phyloP scores from a whole-genome alignment of 2,329 filamentous ascomycete genomes.

The Pseudonectria buxi region DNA sequence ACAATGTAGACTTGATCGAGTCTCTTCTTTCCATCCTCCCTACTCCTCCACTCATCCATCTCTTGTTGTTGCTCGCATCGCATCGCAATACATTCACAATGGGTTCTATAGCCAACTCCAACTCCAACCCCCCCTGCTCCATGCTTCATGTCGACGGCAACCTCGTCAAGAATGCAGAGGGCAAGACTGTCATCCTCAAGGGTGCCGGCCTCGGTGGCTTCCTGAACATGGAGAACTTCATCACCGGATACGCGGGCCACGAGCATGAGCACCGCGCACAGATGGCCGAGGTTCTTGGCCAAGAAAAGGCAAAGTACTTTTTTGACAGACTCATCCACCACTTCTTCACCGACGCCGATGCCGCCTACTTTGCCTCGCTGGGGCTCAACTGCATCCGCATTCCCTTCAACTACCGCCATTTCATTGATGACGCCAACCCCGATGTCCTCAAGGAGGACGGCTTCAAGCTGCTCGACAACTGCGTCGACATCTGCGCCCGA shows the following conservation, averaged over 20 bases:
- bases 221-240: constrained; percentile 53
- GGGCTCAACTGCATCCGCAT: constrained; percentile 53
- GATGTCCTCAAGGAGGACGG: constrained; percentile 39
- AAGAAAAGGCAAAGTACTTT: constrained; percentile 53
- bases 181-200: constrained; percentile 38
- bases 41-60: neutral
- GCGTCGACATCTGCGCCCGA: constrained; percentile 38
- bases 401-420: constrained; percentile 55
- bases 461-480: constrained; percentile 42
- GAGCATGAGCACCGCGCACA: constrained; percentile 49
- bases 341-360: constrained; percentile 54
- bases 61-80: constrained; percentile 1
- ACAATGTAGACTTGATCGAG: no score
- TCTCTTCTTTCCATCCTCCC: constrained; percentile 5
- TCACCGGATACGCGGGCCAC: constrained; percentile 54
- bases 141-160: constrained; percentile 26
- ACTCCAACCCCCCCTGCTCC: constrained; percentile 15
- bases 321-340: constrained; percentile 51
- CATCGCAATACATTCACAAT: neutral
- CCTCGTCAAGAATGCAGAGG: constrained; percentile 37
- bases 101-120: neutral
- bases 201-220: constrained; percentile 26
- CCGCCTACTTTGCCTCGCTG: constrained; percentile 48
- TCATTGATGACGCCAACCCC: constrained; percentile 46
- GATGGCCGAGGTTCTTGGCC: constrained; percentile 45